These are phyloP conservation scores for Thielaviopsis ethacetica DNA, from an alignment of 2,329 filamentous ascomycete genomes.

Conservation along the genomic window DNA sequence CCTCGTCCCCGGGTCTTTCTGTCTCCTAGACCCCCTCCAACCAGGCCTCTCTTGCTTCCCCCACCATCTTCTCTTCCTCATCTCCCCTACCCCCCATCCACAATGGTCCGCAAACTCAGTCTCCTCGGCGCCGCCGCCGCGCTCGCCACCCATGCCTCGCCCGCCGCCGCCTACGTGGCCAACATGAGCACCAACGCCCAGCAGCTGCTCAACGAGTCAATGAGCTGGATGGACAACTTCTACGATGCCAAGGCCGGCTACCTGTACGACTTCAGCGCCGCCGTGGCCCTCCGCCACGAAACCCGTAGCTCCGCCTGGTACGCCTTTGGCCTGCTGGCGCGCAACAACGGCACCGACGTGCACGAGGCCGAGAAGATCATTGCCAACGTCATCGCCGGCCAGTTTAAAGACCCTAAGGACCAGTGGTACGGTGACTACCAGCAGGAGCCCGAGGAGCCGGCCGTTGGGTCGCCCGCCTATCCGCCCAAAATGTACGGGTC, in stretches of 20 bases:
- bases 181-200: conserved; percentile 7
- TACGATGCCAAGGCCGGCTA: conserved; percentile 37
- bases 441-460: conserved; percentile 38
- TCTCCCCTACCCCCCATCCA: too few species aligned
- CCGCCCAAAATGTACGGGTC: conserved; percentile 34
- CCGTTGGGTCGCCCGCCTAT: conserved; percentile 35
- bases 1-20: not conserved
- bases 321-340: conserved; percentile 37
- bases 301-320: conserved; percentile 44
- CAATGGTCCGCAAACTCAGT: not conserved
- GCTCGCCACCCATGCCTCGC: not conserved
- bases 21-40: not conserved
- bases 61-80: too few species aligned
- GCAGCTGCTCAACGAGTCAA: conserved; percentile 29
- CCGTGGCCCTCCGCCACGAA: conserved; percentile 34
- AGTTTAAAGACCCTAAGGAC: conserved; percentile 32
- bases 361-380: conserved; percentile 36
- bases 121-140: conserved; percentile 1
- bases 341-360: conserved; percentile 33
- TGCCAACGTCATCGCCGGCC: conserved; percentile 32
- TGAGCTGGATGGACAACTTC: conserved; percentile 37
- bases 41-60: not conserved
- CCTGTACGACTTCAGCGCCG: conserved; percentile 30
- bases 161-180: not conserved
- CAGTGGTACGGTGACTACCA: conserved; percentile 43